Base-by-base conservation (phyloP, 352 stramenopile genomes). In the Phytopythium ostracodes region DNA sequence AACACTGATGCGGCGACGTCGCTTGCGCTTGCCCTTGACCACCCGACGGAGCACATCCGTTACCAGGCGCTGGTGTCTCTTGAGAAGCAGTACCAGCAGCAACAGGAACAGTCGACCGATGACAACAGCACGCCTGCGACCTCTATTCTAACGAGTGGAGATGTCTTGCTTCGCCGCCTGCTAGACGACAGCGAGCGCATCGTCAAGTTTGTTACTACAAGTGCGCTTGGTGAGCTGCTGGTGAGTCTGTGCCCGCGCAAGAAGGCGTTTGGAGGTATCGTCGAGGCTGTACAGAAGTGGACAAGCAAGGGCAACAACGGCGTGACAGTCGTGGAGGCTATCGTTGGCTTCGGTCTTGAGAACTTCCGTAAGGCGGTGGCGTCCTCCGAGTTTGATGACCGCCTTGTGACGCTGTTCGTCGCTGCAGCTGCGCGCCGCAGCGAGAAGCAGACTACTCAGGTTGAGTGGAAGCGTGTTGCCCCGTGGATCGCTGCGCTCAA, bases 111-210 rank as follows among this genome's bases (percentile, higher is more conserved):
- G n/a, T 29, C 64, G 17, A 24, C 25, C 18, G 51, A 36, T 15
- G 47, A 24, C 12, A 22, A 10, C 14, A 35, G 25, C 27, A 20
- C 47, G 14, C 11, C 25, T 1, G 14, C 43, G 20, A 18, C 17
- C 11, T n/a, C 50, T 4, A 76, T 86, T 7, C 69, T 92, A 18
- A 71, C 67, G 1, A 88, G 67, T 42, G 79, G 76, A 4, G 73
- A 79, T 44, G 70, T 92, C 15, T 62, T 94, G 18, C 55, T 92
- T 17, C 83, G 85, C 61, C 84, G 87, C 14, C 60, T 96, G 25
- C 68, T 87, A 33, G 87, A 96, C 59, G 87, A 96, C 65, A 88
- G 73, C 58, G 75, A 85, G 42, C 75, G 74, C 17, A 88, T 96
- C 52, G 73, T 83, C 35, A 80, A 77, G 36, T 80, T 87, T 35